Evolutionary conservation across 768 basidiomycete genomes (phyloP), one percentile per base, ranked within the genome.

Genomic region (Arthromyces matolae): DNA sequence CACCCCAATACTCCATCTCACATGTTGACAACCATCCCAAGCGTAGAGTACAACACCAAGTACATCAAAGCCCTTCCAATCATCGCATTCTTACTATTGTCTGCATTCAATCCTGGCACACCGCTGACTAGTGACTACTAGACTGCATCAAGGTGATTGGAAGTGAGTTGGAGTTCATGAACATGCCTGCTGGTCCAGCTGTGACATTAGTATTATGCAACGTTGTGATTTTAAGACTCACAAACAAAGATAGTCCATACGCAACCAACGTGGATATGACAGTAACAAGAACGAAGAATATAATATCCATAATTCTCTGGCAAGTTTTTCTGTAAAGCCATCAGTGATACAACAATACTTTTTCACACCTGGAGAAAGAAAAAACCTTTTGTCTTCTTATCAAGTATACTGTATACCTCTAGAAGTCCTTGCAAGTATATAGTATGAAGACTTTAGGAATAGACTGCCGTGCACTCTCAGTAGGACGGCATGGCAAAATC

Each of bases 21-120:
- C n/a, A n/a, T n/a, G n/a, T n/a, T n/a, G n/a, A n/a, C 89, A 59
- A 97, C 82, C 93, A 95, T 95, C 35, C 96, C 96, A 25, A 98
- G 76, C 0, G 94, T 96, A 49, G 89, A 93, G 64, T 94, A 94
- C 18, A 97, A 74, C 6, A 96, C 90, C 36, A 95, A 78, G 60
- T 95, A 94, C 0, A 87, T 88, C 47, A 95, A 70, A 0, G 90
- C 92, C 7, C 96, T 79, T 24, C 94, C 94, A 24, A 97, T 77
- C 89, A 95, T 97, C 19, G 85, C 83, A 54, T 94, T 78, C 55
- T 81, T 76, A 59, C 81, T 88, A 62, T 98, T 94, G 45, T 89
- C 80, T 3, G 70, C 52, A 8, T 86, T 87, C 25, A 95, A 75
- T 4, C 81, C 82, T 0, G 84, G 84, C 0, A 95, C 91, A n/a